Base-by-base conservation (phyloP, 768 basidiomycete species). In the Lactarius indigo region DNA sequence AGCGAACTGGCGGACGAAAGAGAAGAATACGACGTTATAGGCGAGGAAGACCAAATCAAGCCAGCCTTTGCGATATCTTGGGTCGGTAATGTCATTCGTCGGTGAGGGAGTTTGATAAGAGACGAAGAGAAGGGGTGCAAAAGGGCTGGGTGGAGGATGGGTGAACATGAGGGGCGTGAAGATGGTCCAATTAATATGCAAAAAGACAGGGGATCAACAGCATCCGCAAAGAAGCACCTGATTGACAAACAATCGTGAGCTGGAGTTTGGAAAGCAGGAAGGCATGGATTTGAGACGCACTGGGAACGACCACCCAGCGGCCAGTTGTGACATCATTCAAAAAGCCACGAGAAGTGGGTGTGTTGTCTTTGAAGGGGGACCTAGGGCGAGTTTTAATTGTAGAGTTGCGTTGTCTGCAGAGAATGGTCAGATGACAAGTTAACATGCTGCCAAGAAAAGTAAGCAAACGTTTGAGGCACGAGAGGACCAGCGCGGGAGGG, bases 1-100 rank as follows among this genome's bases (percentile, higher is more conserved):
- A 75, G 94, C 74, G 54, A 81, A 73, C 77, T 98, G 94, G 35
- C 96, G 87, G 52, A 95, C 70, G 74, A 94, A 91, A 2, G 94
- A 96, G 79, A 90, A 98, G 72, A 96, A 87, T 59, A 98, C 79
- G 76, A 98, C 81, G 73, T 96, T 81, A 77, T 92, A 96, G 3
- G 82, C 82, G 56, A 98, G 71, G 78, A 99, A 99, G 18, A 83
- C 73, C 10, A 94, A 68, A 74, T 98, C 96, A 66, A 84, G 77
- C 70, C 82, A 90, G 18, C 84, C 84, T 78, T 94, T 98, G 44
- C 79, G 79, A 72, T 91, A 93, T 37, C 83, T 84, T 0, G 84
- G 83, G 69, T 87, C 84, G 0, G 69, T 66, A 30, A 44, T 26
- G 39, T 83, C 81, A 7, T 79, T 77, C 5, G 81, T 74, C 0